A percentile compares a stretch with the other conserved stretches of the same genome.
Evolutionary conservation across 2,329 filamentous ascomycete genomes (phyloP).

Genomic region (Beauveria varroae): DNA sequence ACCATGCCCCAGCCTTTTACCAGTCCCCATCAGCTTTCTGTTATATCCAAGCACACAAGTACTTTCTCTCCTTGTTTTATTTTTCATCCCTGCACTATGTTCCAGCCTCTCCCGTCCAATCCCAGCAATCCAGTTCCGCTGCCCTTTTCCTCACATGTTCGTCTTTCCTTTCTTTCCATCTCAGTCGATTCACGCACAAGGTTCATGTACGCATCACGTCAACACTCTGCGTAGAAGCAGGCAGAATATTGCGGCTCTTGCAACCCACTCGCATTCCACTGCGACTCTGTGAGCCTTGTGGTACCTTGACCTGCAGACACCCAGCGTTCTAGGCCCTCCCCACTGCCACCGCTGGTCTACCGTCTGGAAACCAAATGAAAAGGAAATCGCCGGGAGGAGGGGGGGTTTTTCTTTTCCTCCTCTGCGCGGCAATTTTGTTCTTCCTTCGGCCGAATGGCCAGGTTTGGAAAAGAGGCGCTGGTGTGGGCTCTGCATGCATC

Average conservation of each 20-base stretch:
- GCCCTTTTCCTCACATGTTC: too few species aligned
- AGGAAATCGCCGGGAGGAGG: background rate
- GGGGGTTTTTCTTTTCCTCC: background rate
- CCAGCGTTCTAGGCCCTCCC: background rate
- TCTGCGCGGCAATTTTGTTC: background rate
- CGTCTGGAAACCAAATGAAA: background rate
- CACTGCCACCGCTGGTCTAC: background rate
- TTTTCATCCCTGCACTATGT: too few species aligned
- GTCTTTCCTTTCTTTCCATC: too few species aligned
- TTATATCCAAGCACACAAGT: too few species aligned
- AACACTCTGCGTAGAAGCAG: too few species aligned
- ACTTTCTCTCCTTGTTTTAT: too few species aligned
- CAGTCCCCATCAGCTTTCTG: too few species aligned
- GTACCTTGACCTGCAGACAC: background rate
- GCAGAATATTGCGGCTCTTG: too few species aligned
- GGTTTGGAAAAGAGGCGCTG: background rate
- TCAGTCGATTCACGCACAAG: too few species aligned
- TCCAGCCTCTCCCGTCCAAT: too few species aligned
- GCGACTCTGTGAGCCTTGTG: background rate
- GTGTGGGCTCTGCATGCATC: background rate
- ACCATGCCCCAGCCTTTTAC: background rate
- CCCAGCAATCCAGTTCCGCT: too few species aligned
- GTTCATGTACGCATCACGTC: too few species aligned
- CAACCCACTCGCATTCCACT: background rate
- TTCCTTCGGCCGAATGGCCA: background rate